A percentile compares a stretch with the other conserved stretches of the same genome.
These are phyloP conservation scores for Papilionanthe hybrid DNA, from an alignment of 116 monocot species.

Conservation along the genomic window DNA sequence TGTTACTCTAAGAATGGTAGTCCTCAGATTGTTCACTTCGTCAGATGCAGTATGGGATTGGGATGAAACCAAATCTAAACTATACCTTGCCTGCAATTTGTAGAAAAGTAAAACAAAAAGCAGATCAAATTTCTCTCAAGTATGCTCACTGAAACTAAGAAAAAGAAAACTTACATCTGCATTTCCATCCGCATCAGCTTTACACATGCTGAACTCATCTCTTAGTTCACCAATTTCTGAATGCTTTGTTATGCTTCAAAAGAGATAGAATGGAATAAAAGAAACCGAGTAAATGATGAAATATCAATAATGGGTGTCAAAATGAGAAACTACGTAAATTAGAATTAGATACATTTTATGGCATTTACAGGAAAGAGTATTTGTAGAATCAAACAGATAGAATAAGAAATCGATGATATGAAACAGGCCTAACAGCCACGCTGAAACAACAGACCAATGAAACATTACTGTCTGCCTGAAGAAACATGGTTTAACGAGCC, in stretches of 20 bases:
- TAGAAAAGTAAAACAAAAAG: background rate
- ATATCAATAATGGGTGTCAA: background rate
- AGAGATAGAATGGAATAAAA: background rate
- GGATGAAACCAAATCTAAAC: background rate
- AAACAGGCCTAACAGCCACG: too few species aligned
- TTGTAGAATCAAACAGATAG: background rate
- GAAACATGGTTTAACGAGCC: too few species aligned
- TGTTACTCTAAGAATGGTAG: background rate
- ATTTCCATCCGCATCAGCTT: background rate
- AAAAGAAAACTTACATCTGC: constrained; percentile 15
- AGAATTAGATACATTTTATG: background rate
- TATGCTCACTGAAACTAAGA: background rate
- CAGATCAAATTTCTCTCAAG: background rate
- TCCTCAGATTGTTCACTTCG: background rate
- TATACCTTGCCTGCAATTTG: background rate
- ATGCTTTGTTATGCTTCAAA: constrained; percentile 18
- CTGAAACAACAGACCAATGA: too few species aligned
- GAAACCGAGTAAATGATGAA: background rate
- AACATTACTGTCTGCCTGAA: too few species aligned
- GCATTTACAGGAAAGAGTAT: background rate
- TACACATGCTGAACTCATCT: constrained; percentile 4
- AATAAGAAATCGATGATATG: background rate
- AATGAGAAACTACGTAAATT: background rate
- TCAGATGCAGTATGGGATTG: background rate
- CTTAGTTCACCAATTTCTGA: constrained; percentile 15